phyloP scores from a whole-genome alignment of 2,329 filamentous ascomycete genomes.

The Passalora sequoiae region DNA sequence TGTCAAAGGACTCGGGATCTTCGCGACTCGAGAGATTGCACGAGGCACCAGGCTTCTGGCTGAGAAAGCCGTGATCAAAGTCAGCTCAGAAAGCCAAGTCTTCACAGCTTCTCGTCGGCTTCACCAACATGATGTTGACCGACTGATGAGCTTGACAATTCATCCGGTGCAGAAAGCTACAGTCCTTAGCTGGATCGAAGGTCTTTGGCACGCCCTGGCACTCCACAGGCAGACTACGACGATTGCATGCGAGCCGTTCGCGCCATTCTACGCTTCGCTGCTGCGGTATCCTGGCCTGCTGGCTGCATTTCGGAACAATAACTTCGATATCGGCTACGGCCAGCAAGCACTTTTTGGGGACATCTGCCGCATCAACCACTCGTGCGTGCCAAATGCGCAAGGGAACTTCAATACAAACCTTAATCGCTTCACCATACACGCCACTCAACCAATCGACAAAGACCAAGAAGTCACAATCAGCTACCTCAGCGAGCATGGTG shows the following conservation, averaged over 20 bases:
- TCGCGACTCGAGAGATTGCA: slow-evolving; percentile 36
- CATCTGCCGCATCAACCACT: slow-evolving; percentile 37
- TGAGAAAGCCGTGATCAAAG: slow-evolving; percentile 37
- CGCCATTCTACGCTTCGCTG: slow-evolving; percentile 6
- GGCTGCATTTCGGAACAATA: slow-evolving; percentile 29
- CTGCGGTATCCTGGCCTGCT: slow-evolving; percentile 19
- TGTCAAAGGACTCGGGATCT: slow-evolving; percentile 39
- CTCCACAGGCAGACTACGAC: background rate
- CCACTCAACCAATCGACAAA: slow-evolving; percentile 32
- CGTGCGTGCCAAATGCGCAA: slow-evolving; percentile 36
- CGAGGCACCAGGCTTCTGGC: slow-evolving; percentile 40
- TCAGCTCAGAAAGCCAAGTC: slow-evolving; percentile 17
- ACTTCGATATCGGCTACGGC: slow-evolving; percentile 24
- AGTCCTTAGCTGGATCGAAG: slow-evolving; percentile 13
- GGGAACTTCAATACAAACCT: slow-evolving; percentile 34
- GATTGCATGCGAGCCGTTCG: background rate
- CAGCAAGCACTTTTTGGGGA: slow-evolving; percentile 33
- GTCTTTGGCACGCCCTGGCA: slow-evolving; percentile 12
- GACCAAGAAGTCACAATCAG: slow-evolving; percentile 38
- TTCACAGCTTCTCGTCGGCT: slow-evolving; percentile 22
- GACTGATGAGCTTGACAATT: slow-evolving; percentile 11
- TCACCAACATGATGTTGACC: slow-evolving; percentile 16
- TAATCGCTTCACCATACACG: slow-evolving; percentile 28
- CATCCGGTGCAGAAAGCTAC: slow-evolving; percentile 8
- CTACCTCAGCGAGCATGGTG: slow-evolving; percentile 29